Percentiles rank a stretch among this genome's conserved stretches.
Evolutionary conservation across 2,329 filamentous ascomycete genomes (phyloP).

Genomic region (Sordariomycetes sp.): DNA sequence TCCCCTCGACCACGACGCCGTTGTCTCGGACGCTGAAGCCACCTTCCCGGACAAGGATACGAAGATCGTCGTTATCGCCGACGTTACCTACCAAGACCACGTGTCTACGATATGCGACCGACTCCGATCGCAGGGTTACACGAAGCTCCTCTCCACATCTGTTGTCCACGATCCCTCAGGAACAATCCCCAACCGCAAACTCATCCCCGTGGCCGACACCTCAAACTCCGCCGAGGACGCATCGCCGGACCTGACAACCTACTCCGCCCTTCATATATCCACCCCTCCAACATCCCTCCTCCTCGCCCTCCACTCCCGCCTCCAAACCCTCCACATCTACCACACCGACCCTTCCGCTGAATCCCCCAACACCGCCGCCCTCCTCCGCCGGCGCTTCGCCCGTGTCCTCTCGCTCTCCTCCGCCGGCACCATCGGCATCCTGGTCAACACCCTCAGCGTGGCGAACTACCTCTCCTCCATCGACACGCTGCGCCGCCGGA

Average conservation of each 20-base stretch:
- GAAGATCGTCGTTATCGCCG: slow-evolving; percentile 74
- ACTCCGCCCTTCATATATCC: slow-evolving; percentile 77
- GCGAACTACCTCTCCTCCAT: slow-evolving; percentile 82
- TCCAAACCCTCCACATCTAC: slow-evolving; percentile 62
- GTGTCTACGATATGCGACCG: slow-evolving; percentile 44
- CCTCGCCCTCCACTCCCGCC: slow-evolving; percentile 74
- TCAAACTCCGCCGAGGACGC: slow-evolving; percentile 18
- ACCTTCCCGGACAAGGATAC: slow-evolving; percentile 55
- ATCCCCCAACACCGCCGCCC: slow-evolving; percentile 31
- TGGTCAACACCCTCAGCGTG: slow-evolving; percentile 91
- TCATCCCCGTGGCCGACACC: slow-evolving; percentile 18
- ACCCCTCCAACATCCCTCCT: slow-evolving; percentile 73
- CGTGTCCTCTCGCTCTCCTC: slow-evolving; percentile 72
- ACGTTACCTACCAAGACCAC: slow-evolving; percentile 77
- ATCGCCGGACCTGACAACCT: slow-evolving; percentile 44
- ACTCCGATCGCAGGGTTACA: slow-evolving; percentile 57
- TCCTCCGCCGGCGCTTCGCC: slow-evolving; percentile 78
- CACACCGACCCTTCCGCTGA: slow-evolving; percentile 36
- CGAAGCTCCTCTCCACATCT: slow-evolving; percentile 54
- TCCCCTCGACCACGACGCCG: slow-evolving; percentile 49
- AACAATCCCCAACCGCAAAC: slow-evolving; percentile 71
- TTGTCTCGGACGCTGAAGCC: slow-evolving; percentile 48
- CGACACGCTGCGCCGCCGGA: slow-evolving; percentile 59
- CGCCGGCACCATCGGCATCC: slow-evolving; percentile 77
- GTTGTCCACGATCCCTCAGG: slow-evolving; percentile 72